phyloP scores from a whole-genome alignment of 2,329 filamentous ascomycete genomes.

The Fusarium decemcellulare region DNA sequence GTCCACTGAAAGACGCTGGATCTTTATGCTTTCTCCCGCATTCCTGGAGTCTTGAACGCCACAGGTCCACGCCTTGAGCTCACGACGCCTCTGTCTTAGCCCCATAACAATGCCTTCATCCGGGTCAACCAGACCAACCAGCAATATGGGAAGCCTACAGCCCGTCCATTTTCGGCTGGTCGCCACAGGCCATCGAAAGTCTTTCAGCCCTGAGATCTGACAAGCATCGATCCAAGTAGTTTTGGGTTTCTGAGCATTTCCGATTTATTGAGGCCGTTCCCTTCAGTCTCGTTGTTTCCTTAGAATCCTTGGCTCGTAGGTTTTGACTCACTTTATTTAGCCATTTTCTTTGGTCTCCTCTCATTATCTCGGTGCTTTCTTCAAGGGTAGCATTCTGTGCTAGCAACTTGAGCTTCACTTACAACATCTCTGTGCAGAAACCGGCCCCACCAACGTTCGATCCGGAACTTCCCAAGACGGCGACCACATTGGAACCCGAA shows the following conservation, averaged over 20 bases:
- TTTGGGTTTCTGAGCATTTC: neutral
- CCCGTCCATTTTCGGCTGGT: conserved; percentile 29
- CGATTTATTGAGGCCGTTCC: conserved; percentile 17
- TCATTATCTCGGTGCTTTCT: too few species aligned
- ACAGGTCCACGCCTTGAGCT: neutral
- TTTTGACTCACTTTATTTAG: neutral
- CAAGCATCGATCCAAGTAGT: neutral
- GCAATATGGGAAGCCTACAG: conserved; percentile 6
- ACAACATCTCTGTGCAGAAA: conserved; percentile 1
- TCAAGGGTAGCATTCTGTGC: neutral
- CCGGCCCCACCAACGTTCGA: conserved; percentile 5
- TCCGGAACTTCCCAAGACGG: neutral
- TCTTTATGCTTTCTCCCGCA: conserved; percentile 7
- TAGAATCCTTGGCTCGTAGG: neutral
- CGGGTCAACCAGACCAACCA: conserved; percentile 20
- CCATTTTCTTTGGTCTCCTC: neutral
- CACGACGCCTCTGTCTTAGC: conserved; percentile 3
- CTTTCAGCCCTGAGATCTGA: neutral
- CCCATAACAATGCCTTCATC: conserved; percentile 14
- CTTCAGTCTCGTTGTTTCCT: neutral
- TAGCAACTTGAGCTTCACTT: neutral
- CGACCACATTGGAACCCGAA: neutral
- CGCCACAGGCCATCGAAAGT: conserved; percentile 18
- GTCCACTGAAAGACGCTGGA: conserved; percentile 8
- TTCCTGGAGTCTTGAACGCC: conserved; percentile 13